These are phyloP conservation scores for Cordyceps pruinosa DNA, from an alignment of 2,329 filamentous ascomycete species.

Conservation along the genomic window DNA sequence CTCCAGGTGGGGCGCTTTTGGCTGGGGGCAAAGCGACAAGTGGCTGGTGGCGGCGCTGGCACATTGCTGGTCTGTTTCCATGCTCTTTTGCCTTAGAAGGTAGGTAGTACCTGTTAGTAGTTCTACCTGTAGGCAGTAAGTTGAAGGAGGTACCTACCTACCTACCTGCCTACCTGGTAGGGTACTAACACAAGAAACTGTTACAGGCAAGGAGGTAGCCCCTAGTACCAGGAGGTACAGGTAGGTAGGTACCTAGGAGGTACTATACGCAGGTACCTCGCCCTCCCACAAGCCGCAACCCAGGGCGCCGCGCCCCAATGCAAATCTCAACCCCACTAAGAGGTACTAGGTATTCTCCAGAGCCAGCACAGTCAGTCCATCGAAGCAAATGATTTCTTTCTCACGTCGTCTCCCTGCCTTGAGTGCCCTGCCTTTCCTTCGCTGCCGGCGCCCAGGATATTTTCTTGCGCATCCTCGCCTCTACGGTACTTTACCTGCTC, in stretches of 20 bases:
- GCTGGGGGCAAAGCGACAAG: not conserved
- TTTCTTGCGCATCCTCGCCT: not conserved
- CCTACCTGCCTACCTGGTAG: too few species aligned
- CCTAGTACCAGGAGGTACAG: not conserved
- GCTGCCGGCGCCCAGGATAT: not conserved
- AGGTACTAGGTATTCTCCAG: too few species aligned
- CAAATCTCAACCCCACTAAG: not conserved
- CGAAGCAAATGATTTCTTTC: not conserved
- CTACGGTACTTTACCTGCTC: not conserved
- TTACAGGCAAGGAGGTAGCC: not conserved
- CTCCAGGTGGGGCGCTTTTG: not conserved
- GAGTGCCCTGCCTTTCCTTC: not conserved
- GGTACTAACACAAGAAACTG: not conserved
- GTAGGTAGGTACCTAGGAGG: not conserved
- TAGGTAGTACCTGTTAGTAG: too few species aligned
- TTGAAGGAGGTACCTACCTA: too few species aligned
- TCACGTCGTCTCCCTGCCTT: not conserved
- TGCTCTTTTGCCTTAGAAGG: too few species aligned
- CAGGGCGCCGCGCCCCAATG: not conserved
- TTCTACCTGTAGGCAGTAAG: too few species aligned
- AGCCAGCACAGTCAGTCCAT: not conserved
- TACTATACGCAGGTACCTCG: not conserved
- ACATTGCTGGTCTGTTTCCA: not conserved
- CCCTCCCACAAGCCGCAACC: not conserved
- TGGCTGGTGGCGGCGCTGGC: not conserved